Evolutionary conservation across 176 grass and related monocot genomes (phyloP).

Genomic region (Rhynchospora tenuis): DNA sequence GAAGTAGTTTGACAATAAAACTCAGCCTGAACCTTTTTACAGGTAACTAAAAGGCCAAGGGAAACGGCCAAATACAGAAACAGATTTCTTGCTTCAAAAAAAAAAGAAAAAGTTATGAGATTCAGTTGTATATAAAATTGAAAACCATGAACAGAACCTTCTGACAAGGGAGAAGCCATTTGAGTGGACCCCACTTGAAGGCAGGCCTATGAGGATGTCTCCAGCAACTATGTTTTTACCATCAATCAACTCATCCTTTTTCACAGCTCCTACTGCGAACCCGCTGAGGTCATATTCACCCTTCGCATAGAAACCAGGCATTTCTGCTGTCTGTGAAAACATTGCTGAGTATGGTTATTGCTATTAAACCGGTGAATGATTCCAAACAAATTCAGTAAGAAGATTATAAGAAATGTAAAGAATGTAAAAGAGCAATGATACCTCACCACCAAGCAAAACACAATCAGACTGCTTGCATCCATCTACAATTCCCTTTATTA

Average conservation of each 20-base stretch:
- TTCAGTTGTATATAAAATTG: not conserved
- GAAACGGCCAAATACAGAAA: not conserved
- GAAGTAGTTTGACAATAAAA: no score
- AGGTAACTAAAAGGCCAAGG: not conserved
- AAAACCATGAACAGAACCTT: constrained; percentile 42
- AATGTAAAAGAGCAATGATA: constrained; percentile 12
- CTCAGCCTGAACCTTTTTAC: not conserved
- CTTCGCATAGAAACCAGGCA: constrained; percentile 84
- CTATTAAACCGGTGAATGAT: not conserved
- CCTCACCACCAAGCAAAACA: constrained; percentile 81
- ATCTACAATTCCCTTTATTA: constrained; percentile 85
- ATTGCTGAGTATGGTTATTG: not conserved
- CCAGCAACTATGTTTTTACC: constrained; percentile 82
- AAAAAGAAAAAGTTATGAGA: not conserved
- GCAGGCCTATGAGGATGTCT: constrained; percentile 87
- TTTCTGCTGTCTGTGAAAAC: constrained; percentile 73
- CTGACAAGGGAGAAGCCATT: constrained; percentile 94
- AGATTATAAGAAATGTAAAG: not conserved
- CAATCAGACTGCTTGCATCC: constrained; percentile 87
- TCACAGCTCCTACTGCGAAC: constrained; percentile 83
- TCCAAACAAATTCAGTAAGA: not conserved
- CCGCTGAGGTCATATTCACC: constrained; percentile 97
- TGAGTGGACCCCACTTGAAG: constrained; percentile 97
- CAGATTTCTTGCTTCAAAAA: not conserved
- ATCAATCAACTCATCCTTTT: constrained; percentile 77